These are phyloP conservation scores for Glebionis coronaria DNA, from an alignment of 129 eudicot species.

Conservation along the genomic window DNA sequence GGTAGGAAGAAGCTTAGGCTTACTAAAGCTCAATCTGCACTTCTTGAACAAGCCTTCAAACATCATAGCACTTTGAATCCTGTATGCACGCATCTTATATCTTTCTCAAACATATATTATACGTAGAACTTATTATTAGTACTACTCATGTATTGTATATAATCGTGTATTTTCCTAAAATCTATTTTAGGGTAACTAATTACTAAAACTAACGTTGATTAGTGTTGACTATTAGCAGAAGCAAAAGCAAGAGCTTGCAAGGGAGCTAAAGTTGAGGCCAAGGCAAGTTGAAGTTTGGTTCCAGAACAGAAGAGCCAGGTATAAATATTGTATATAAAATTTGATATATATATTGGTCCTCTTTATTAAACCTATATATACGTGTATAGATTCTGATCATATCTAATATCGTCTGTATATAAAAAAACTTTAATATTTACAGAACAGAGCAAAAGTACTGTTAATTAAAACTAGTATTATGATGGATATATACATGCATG, in stretches of 20 bases:
- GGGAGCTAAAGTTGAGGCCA: constrained; percentile 79
- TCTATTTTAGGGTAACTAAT: background rate
- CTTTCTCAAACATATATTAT: background rate
- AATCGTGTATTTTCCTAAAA: too few relatives aligned
- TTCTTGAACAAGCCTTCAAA: constrained; percentile 89
- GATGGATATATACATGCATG: too few relatives aligned
- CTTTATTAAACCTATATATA: too few relatives aligned
- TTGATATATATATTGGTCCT: background rate
- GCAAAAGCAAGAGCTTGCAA: constrained; percentile 86
- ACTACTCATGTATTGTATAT: too few relatives aligned
- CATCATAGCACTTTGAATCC: constrained; percentile 94
- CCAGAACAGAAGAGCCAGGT: constrained; percentile 97
- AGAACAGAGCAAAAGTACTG: too few relatives aligned
- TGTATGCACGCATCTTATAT: constrained; percentile 42
- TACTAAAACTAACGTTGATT: constrained; percentile 24
- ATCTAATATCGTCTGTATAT: too few relatives aligned
- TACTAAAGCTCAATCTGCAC: constrained; percentile 87
- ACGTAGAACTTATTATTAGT: background rate
- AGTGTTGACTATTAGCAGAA: constrained; percentile 67
- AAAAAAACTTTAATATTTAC: too few relatives aligned
- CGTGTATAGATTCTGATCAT: too few relatives aligned
- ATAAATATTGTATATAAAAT: background rate
- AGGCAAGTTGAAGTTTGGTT: constrained; percentile 98
- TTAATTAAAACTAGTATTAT: too few relatives aligned
- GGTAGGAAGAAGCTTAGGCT: constrained; percentile 90